Percentiles rank a stretch among this genome's conserved stretches.
Conservation (phyloP, 2,329 filamentous ascomycete species). For the Trichophaea hybrida region DNA sequence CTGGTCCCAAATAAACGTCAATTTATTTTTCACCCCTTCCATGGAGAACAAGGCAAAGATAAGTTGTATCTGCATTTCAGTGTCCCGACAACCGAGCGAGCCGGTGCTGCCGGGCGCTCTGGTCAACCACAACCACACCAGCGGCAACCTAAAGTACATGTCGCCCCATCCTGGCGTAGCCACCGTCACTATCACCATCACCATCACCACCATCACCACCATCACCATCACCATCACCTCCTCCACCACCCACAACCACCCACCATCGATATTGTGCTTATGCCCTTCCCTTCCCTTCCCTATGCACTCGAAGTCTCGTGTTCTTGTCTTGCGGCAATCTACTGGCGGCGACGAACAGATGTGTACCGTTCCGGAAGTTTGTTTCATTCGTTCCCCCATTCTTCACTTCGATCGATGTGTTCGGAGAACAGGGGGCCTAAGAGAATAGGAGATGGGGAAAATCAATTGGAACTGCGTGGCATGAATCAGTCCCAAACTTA, state of each 20-base stretch:
- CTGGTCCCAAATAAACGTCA: neutral
- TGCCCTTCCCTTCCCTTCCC: neutral
- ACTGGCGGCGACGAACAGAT: neutral
- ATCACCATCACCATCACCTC: neutral
- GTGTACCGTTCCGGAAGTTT: neutral
- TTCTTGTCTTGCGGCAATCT: neutral
- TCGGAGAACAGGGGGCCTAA: neutral
- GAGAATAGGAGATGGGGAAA: neutral
- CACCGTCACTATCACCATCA: neutral
- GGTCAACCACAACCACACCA: neutral
- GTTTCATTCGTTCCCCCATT: neutral
- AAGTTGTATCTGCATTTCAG: neutral
- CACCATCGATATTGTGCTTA: neutral
- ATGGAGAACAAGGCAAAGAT: neutral
- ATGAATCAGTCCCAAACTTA: neutral
- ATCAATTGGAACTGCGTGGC: neutral
- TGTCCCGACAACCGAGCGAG: slow-evolving; percentile 1
- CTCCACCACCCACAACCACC: neutral
- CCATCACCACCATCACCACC: neutral
- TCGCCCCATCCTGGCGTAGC: neutral
- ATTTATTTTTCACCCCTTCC: neutral
- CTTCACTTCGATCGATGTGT: neutral
- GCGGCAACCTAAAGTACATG: neutral
- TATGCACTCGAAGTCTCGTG: neutral
- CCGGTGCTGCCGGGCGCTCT: neutral